phyloP scores from a whole-genome alignment of 352 stramenopile species.

The Pythium utonaiense region DNA sequence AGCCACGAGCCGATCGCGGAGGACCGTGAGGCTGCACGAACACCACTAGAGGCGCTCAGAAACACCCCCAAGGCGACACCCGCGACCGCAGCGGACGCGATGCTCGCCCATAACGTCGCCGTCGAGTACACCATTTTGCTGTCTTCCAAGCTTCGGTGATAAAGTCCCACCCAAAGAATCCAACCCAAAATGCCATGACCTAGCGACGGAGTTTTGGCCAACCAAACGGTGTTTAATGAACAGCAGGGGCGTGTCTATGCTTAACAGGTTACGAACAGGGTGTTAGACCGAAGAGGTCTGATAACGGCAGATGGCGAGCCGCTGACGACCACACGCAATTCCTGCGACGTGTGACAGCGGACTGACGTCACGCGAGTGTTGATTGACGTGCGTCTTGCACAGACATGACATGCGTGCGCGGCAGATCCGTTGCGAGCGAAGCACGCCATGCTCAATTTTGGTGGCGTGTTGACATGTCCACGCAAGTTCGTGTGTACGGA shows the following conservation, averaged over 20 bases:
- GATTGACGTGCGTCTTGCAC: not conserved
- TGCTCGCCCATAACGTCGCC: slow-evolving; percentile 38
- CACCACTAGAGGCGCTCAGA: slow-evolving; percentile 2
- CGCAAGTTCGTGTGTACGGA: too few species aligned
- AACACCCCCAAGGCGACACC: slow-evolving; percentile 40
- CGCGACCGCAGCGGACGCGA: slow-evolving; percentile 39
- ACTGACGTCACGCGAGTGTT: not conserved
- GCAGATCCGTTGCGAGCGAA: not conserved
- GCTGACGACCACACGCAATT: not conserved
- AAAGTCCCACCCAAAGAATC: slow-evolving; percentile 12
- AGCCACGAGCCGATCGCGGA: slow-evolving; percentile 11
- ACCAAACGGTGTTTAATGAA: not conserved
- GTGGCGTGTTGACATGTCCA: not conserved
- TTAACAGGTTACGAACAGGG: not conserved
- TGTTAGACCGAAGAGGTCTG: not conserved
- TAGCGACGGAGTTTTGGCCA: slow-evolving; percentile 8
- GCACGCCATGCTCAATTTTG: not conserved
- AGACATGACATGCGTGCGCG: not conserved
- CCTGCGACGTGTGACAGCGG: not conserved
- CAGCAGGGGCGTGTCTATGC: not conserved
- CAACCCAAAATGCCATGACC: slow-evolving; percentile 16
- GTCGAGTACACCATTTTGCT: slow-evolving; percentile 46
- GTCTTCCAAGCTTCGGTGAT: not conserved
- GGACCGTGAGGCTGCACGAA: not conserved
- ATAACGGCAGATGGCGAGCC: not conserved